Evolutionary conservation across 164 flowering plant species (phyloP).

Genomic region (Chloranthus sessilifolius): DNA sequence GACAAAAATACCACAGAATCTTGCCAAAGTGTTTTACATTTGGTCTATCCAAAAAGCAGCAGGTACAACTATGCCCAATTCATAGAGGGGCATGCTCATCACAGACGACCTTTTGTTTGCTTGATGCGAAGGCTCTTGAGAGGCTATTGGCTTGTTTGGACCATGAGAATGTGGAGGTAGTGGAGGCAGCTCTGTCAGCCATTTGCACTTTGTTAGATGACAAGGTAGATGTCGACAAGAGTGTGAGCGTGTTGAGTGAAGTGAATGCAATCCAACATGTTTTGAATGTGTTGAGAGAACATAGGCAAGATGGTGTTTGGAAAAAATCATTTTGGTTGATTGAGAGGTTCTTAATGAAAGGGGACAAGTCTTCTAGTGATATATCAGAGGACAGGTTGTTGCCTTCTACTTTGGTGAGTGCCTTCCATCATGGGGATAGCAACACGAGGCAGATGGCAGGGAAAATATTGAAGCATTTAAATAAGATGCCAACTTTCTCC

Average conservation of each 20-base stretch:
- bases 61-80: conserved; percentile 44
- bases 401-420: conserved; percentile 50
- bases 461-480: conserved; percentile 53
- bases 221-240: conserved; percentile 54
- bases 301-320: conserved; percentile 45
- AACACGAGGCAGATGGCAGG: conserved; percentile 63
- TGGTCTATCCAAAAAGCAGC: conserved; percentile 24
- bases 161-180: conserved; percentile 57
- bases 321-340: conserved; percentile 67
- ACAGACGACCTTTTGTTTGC: conserved; percentile 59
- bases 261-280: conserved; percentile 39
- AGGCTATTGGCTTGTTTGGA: conserved; percentile 49
- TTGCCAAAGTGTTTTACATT: conserved; percentile 27
- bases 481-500: conserved; percentile 44
- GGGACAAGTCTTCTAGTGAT: conserved; percentile 34
- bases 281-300: conserved; percentile 49
- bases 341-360: conserved; percentile 55
- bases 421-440: conserved; percentile 54
- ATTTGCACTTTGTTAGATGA: conserved; percentile 63
- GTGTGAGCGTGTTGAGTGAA: conserved; percentile 44
- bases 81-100: conserved; percentile 75
- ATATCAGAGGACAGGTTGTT: conserved; percentile 59
- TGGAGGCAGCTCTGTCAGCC: conserved; percentile 69
- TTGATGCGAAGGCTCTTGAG: conserved; percentile 63
- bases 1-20: conserved; percentile 25